Evolutionary conservation across 2,329 filamentous ascomycete genomes (phyloP), one percentile per base, ranked within the genome.

Genomic region (Alternaria brassicae): DNA sequence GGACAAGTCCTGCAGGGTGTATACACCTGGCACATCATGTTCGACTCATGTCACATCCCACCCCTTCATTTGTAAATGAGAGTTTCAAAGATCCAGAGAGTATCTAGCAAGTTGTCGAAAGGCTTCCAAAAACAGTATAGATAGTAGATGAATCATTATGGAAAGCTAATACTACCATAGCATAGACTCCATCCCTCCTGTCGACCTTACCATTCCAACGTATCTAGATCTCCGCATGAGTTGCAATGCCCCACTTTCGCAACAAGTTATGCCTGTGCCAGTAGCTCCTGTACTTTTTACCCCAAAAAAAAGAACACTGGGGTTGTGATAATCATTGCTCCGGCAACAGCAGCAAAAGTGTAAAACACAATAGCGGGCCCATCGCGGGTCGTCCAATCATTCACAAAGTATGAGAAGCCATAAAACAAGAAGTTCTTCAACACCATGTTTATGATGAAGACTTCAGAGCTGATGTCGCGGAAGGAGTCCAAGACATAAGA

Each of bases 361-460:
- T 78, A 78, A 41, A 81, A 80, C 4, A 80, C 77, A 21, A 61
- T 54, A 6, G 72, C 70, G 1, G 78, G 77, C 0, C 79, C 79
- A 12, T 64, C 67, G 6, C 50, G 65, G 9, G 69, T 71, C 4
- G 79, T 72, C 79, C 79, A 81, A 50, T 80, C 72, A 58, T 81
- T 81, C 17, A 80, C 75, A 53, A 81, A 81, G 48, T 80, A 80
- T 9, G 74, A 77, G 54, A 80, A 78, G 1, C 77, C 78, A 47
- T 79, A 81, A 53, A 80, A 78, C n/a, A 81, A 56, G 32, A 81
- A 72, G 61, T 81, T 81, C 72, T 81, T 81, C 61, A 80, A 71
- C 23, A 79, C 67, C 79, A 81, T 81, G 42, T 73, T 76, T 6
- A 74, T 73, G 56, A 81, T 80, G 68, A 81, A 81, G 25, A 80